Base-by-base conservation (phyloP, 352 stramenopile species). In the Phytophthora europaea region DNA sequence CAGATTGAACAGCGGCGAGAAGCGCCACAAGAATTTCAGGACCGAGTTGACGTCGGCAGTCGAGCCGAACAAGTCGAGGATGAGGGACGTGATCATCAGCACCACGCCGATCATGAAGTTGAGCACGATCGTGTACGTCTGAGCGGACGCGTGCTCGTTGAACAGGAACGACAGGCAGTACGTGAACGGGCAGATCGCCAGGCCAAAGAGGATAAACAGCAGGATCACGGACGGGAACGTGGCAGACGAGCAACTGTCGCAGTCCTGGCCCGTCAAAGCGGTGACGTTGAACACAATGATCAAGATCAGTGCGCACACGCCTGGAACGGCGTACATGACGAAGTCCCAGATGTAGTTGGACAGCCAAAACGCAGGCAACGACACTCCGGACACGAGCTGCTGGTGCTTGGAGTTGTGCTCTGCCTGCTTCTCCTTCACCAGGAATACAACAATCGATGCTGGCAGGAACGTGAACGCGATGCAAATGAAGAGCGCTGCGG, bases 401-500 rank as follows among this genome's bases (percentile, higher is more conserved):
- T 98, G 89, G 82, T 99, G 97, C 75, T 99, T 99, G 1, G 96
- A 93, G 73, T 98, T 99, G 76, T 87, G 79, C 16, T 65, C 64
- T 6, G 89, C 83, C 64, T 98, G 88, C 61, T 82, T 85, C 72
- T 99, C 97, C 60, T 97, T 92, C 22, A 99, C 97, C 52, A 99
- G 79, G 72, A 99, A 99, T 13, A 97, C 93, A 48, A 95, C 97
- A 66, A 97, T 95, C 5, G 89, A 91, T 0, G 88, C 89, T 0
- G 94, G 91, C 28, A 98, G 85, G 70, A 94, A 98, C 10, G 89
- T 87, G 54, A 98, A 94, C 1, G 91, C 90, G 50, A 98, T 88
- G 12, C 96, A 85, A 61, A 98, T 86, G 58, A 98, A 90, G 20
- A 91, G 61, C 9, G 73, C 76, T 18, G 92, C 89, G 8, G 88